Evolutionary conservation across 192 early-diverging fungal species (phyloP), one percentile per base, ranked within the genome.

Genomic region (Backusella luteola): DNA sequence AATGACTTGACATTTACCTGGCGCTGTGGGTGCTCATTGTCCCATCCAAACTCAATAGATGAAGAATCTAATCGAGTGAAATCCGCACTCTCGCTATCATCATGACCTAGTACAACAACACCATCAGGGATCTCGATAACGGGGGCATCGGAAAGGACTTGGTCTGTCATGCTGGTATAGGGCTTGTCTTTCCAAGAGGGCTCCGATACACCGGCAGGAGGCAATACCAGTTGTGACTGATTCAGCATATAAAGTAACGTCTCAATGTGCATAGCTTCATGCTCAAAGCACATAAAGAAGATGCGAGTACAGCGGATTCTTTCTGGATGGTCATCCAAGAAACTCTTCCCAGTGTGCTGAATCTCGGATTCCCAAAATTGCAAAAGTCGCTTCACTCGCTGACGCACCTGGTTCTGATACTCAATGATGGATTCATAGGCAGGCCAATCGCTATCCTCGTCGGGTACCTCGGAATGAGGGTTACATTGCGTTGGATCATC

Each of bases 251-350:
- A 96, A 2, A 98, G 81, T 21, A 98, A 44, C 0, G 96, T 98
- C 80, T 98, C 96, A 8, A 96, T 80, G 73, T 98, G 96, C 95
- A 97, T 92, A 1, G 91, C 95, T 74, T 98, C 93, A 79, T 98
- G 96, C 80, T 98, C 96, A 85, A 93, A 96, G 14, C 87, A 85
- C 95, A 98, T 96, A 88, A 89, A 95, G 26, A 96, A 34, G 17
- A 90, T 88, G 23, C 94, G 85, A 6, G 85, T 89, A 36, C 89
- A 32, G 32, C 83, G 73, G 11, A 29, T 71, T 34, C 81, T 80
- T 19, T 69, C 19, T 3, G 79, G 79, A 34, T 76, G 34, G 11
- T 73, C 76, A 15, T 86, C 73, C 11, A 71, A 46, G 14, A 29
- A 49, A 15, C 23, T 49, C 11, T 41, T 46, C 4, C 75, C 70